Base-by-base conservation (phyloP, 345 rosid species). In the Pelargonium nanum region DNA sequence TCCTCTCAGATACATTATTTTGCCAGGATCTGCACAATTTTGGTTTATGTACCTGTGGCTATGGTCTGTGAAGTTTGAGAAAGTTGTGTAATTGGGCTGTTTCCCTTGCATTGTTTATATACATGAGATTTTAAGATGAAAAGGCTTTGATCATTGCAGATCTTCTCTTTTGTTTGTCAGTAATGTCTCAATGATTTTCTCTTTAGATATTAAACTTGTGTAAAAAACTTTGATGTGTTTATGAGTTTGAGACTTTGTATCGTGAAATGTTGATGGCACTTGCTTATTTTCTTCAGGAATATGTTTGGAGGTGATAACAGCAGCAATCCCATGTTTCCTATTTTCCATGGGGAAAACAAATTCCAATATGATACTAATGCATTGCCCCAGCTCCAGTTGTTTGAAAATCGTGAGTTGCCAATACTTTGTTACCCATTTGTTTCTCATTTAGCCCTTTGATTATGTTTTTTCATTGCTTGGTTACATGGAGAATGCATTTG, bases 301-400 rank as follows among this genome's bases (percentile, higher is more conserved):
- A 87, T 87, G 95, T 74, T 81, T 13, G 81, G 85, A 75, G 89
- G 89, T 17, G 79, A 83, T 70, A 78, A 76, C 60, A 74, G 66
- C 60, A 74, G 66, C 76, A 83, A 70, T 71, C 61, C 74, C 23
- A 24, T 72, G 53, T 65, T 72, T 68, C 89, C 81, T 24, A 77
- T 75, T 75, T 80, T 74, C 65, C 65, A 78, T 4, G 75, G 73
- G 15, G 80, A 78, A 57, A 81, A 76, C 65, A 80, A 65, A 44
- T 66, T 88, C 57, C 91, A 74, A 21, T 83, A 76, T 57, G 80
- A 81, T 56, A 60, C 73, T 6, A 83, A 75, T 72, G 64, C 75
- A 52, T 66, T 83, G 21, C 80, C 80, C 52, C 87, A 76, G 77
- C 79, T 83, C 69, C 91, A 85, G 75, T 62, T 83, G 52, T 76